Base-by-base conservation (phyloP, 176 grass and related monocot genomes). In the Neostapfia colusana region DNA sequence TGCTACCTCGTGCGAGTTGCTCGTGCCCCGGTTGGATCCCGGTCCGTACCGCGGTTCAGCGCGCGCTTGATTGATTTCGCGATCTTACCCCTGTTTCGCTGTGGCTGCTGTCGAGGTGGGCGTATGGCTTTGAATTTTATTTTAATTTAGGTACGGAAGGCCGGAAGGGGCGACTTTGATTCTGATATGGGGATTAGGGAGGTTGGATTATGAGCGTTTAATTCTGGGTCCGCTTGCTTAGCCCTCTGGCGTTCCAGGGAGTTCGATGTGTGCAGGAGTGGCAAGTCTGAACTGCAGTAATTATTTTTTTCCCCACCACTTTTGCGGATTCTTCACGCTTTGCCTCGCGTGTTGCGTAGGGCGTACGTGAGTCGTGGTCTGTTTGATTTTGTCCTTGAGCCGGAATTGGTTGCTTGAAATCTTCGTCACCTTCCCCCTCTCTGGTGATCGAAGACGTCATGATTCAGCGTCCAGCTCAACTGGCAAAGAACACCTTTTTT, bases 241-340 rank as follows among this genome's bases (percentile, higher is more conserved):
- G 3, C 8, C 73, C 40, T 38, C 56, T 7, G 38, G 13, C 53
- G 49, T 41, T 67, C 48, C 17, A 41, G 73, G 17, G 27, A 9
- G 66, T 41, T 79, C 49, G 8, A 38, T 46, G 24, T 36, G 38
- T 64, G 42, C 28, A 16, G 54, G 21, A 54, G 26, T 63, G 66
- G 39, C 10, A 38, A 24, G 69, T 79, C 75, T 69, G 46, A 66
- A 56, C 63, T 78, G 13, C 9, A 13, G 27, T 39, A 25, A 17
- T 15, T 8, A 53, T 65, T 51, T 68, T 38, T 24, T 24, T 56
- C 48, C 48, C 48, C 5, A 17, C 61, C 36, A 24, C 35, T 39
- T 67, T 87, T 77, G 81, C 81, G 46, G 76, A 15, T 31, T 76
- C 65, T 56, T 84, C 76, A 84, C 81, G 69, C 8, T 88, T 79